These are phyloP conservation scores for Pisolithus tinctorius DNA, from an alignment of 768 basidiomycete species.

Conservation along the genomic window DNA sequence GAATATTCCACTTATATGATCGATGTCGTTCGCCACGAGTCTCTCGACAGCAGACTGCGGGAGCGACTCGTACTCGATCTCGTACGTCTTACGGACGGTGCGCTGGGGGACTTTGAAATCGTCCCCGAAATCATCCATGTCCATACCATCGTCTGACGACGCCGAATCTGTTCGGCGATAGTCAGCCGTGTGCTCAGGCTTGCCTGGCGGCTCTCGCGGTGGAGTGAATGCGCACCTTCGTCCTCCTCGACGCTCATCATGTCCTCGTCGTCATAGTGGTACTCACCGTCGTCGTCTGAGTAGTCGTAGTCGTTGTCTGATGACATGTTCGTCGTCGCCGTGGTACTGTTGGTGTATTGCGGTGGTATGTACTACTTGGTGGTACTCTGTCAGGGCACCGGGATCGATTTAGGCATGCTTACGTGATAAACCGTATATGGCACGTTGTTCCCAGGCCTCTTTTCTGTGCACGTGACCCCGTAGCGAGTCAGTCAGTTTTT, in stretches of 20 bases:
- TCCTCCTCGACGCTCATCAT: slow-evolving; percentile 57
- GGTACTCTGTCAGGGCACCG: background rate
- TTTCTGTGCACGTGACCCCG: background rate
- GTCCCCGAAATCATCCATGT: slow-evolving; percentile 58
- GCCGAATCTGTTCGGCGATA: slow-evolving; percentile 29
- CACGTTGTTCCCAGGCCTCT: background rate
- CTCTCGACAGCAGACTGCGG: slow-evolving; percentile 67
- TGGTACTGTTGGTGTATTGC: slow-evolving; percentile 3
- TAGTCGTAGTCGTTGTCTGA: slow-evolving; percentile 72
- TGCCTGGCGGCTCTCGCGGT: slow-evolving; percentile 13
- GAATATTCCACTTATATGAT: slow-evolving; percentile 83
- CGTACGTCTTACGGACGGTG: slow-evolving; percentile 64
- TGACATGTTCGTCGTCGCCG: slow-evolving; percentile 32
- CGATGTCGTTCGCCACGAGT: slow-evolving; percentile 71
- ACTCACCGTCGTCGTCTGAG: slow-evolving; percentile 61
- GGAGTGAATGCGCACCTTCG: slow-evolving; percentile 24
- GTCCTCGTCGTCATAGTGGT: slow-evolving; percentile 67
- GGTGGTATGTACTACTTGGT: background rate
- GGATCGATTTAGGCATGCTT: slow-evolving; percentile 26
- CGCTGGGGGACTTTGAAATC: slow-evolving; percentile 56
- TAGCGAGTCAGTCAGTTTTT: slow-evolving; percentile 1
- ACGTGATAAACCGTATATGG: slow-evolving; percentile 11
- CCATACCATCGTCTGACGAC: slow-evolving; percentile 56
- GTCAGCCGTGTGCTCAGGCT: slow-evolving; percentile 10
- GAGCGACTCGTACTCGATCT: slow-evolving; percentile 79